Evolutionary conservation across 805 yeast species (phyloP).

Genomic region (Wickerhamiella siamensis): DNA sequence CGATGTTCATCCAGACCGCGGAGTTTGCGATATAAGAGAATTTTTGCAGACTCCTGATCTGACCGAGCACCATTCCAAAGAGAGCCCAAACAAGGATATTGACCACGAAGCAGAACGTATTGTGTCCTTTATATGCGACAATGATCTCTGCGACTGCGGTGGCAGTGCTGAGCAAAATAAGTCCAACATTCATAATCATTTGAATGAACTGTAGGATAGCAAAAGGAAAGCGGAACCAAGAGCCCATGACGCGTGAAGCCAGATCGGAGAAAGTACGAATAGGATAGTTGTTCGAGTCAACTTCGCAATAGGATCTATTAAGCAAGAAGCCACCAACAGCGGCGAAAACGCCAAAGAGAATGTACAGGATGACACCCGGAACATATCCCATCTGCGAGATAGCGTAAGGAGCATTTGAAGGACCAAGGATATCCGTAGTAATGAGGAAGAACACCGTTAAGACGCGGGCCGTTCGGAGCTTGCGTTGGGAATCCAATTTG

Average conservation of each 20-base stretch:
- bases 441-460: slow-evolving; percentile 31
- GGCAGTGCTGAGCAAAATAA: slow-evolving; percentile 30
- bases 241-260: slow-evolving; percentile 29
- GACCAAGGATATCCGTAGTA: slow-evolving; percentile 37
- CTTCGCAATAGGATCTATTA: slow-evolving; percentile 20
- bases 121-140: slow-evolving; percentile 9
- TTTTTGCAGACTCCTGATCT: slow-evolving; percentile 27
- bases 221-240: slow-evolving; percentile 22
- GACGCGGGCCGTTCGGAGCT: slow-evolving; percentile 11
- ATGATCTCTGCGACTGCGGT: slow-evolving; percentile 30
- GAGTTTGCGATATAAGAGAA: slow-evolving; percentile 31
- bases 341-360: slow-evolving; percentile 31
- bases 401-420: slow-evolving; percentile 34
- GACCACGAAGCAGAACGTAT: slow-evolving; percentile 28
- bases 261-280: slow-evolving; percentile 31
- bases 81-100: slow-evolving; percentile 32
- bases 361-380: slow-evolving; percentile 31
- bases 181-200: slow-evolving; percentile 32
- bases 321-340: slow-evolving; percentile 31
- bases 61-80: slow-evolving; percentile 32
- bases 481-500: slow-evolving; percentile 15
- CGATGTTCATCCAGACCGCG: slow-evolving; percentile 36
- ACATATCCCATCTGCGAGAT: slow-evolving; percentile 32
- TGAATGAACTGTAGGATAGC: slow-evolving; percentile 31
- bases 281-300: slow-evolving; percentile 33